Conservation (phyloP, 1,139 yeast genomes). For the Taphrina confusa region DNA sequence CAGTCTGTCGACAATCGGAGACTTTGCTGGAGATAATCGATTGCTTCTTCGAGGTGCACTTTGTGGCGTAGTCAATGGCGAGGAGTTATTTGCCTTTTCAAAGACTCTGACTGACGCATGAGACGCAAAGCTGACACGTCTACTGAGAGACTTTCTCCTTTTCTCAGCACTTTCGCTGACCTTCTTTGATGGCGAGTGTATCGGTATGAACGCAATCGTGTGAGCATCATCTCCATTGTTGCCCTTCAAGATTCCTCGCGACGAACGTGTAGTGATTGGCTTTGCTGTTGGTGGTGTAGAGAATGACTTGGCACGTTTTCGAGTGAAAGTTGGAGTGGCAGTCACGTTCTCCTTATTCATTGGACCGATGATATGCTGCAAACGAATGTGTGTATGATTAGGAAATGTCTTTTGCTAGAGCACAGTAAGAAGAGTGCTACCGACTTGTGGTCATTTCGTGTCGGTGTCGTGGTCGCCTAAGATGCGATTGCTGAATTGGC, state of each 20-base stretch:
- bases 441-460: no score
- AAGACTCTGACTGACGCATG: constrained; percentile 38
- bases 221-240: constrained; percentile 33
- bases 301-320: constrained; percentile 34
- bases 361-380: not conserved
- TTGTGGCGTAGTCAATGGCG: constrained; percentile 26
- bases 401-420: no score
- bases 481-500: not conserved
- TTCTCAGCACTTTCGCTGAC: constrained; percentile 20
- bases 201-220: constrained; percentile 31
- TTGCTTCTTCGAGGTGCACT: constrained; percentile 8
- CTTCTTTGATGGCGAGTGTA: constrained; percentile 21
- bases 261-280: not conserved
- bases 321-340: constrained; percentile 21
- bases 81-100: constrained; percentile 31
- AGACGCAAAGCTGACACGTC: constrained; percentile 43
- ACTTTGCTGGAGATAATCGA: constrained; percentile 37
- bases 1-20: constrained; percentile 5
- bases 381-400: no score
- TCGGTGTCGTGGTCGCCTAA: not conserved
- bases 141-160: constrained; percentile 36
- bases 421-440: no score
- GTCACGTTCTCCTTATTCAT: constrained; percentile 31
- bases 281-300: constrained; percentile 21
- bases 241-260: constrained; percentile 32